These are phyloP conservation scores for Pleurozium schreberi DNA, from an alignment of 225 moss, liverwort and hornwort species.

Conservation along the genomic window DNA sequence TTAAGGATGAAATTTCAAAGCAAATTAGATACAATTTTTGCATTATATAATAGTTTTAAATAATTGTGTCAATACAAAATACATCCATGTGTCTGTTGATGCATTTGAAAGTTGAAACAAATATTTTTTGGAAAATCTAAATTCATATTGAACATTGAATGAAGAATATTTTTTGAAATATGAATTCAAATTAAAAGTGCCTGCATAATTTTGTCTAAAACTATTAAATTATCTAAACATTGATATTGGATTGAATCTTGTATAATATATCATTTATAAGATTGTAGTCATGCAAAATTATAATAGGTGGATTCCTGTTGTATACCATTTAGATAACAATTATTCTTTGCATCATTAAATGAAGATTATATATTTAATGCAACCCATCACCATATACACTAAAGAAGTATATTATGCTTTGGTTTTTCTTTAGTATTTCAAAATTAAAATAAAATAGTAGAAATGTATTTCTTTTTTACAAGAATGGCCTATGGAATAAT, in stretches of 20 bases:
- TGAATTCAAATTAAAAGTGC: background rate
- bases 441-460: background rate
- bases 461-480: fast-evolving
- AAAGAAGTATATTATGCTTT: no score
- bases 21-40: background rate
- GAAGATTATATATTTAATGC: background rate
- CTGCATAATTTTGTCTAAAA: background rate
- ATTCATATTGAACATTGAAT: background rate
- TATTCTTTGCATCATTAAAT: background rate
- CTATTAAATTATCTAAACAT: background rate
- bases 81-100: background rate
- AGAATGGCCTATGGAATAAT: background rate
- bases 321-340: background rate
- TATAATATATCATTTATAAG: background rate
- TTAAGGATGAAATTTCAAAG: background rate
- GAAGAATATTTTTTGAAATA: background rate
- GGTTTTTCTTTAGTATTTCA: no score
- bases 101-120: no score
- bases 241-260: no score
- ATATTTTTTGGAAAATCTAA: background rate
- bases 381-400: background rate
- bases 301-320: background rate
- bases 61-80: background rate
- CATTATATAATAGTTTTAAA: background rate
- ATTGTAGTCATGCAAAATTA: background rate